Base-by-base conservation (phyloP, 2,329 filamentous ascomycete species). In the Penicillium sp. region DNA sequence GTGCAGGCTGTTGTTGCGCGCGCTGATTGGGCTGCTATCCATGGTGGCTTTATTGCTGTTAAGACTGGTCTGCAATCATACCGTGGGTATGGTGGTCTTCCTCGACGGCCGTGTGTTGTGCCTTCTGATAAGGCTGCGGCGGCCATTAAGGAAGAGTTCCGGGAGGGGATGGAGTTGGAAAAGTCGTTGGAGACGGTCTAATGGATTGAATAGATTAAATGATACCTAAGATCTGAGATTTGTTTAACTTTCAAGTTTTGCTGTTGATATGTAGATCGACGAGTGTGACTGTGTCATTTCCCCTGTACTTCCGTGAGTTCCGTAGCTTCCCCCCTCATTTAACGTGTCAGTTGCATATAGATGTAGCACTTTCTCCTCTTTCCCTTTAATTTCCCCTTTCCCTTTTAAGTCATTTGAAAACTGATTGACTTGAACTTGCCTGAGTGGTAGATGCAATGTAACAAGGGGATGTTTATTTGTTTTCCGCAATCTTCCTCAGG, bases 11-110 rank as follows among this genome's bases (percentile, higher is more conserved):
- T 87, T n/a, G 83, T 95, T 60, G 87, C 87, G 67, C 86, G 86
- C 70, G 87, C 87, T 33, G 91, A 95, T 75, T 95, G 90, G 90
- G 86, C 87, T 43, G 78, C 93, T 53, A 94, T 91, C 60, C 92
- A 92, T 78, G 82, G 88, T 0, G 89, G 89, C 45, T 91, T 94
- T 66, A 87, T 91, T 1, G 91, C 90, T n/a, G 94, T 91, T 23
- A 95, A 95, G 81, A 85, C 84, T 64, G 90, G 88, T 11, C 87
- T 95, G 66, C 86, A 94, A 78, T 85, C 80, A 64, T 91, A 91
- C 74, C 91, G 85, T 70, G 90, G 90, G 48, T 95, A 95, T 71
- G 91, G 91, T 29, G 89, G 88, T 4, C 85, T 86, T 72, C 89
- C 90, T 5, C 83, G 91, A 59, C 81, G 83, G 66, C 91, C 91